Evolutionary conservation across 2,329 filamentous ascomycete genomes (phyloP).

Genomic region (Verticillium klebahnii): DNA sequence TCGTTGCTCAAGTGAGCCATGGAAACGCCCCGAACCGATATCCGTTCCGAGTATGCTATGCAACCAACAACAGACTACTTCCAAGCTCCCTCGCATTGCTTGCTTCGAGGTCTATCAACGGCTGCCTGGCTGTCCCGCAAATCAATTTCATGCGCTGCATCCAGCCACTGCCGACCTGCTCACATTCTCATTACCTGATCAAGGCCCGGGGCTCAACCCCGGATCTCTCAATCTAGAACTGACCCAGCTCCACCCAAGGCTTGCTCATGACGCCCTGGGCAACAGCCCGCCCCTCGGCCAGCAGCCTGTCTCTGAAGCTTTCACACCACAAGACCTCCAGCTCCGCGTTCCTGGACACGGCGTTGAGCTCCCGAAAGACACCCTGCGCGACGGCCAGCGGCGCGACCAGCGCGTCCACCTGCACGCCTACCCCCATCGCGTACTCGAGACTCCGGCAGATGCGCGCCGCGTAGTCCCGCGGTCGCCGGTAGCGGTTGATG

Average conservation of each 20-base stretch:
- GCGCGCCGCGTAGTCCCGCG: slow-evolving; percentile 38
- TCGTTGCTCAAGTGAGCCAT: neutral
- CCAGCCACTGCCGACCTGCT: neutral
- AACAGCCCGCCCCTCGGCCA: slow-evolving; percentile 35
- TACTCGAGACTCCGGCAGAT: slow-evolving; percentile 49
- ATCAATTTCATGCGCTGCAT: neutral
- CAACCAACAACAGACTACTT: neutral
- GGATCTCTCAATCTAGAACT: slow-evolving; percentile 8
- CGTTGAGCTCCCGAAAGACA: slow-evolving; percentile 35
- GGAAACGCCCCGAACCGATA: neutral
- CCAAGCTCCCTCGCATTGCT: neutral
- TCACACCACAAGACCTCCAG: slow-evolving; percentile 46
- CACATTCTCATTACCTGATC: neutral
- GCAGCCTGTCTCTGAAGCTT: slow-evolving; percentile 33
- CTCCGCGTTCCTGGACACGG: slow-evolving; percentile 32
- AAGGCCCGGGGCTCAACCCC: neutral
- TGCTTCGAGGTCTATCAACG: too few species aligned
- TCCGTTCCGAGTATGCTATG: neutral
- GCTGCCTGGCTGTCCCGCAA: too few species aligned
- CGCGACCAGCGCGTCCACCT: slow-evolving; percentile 40
- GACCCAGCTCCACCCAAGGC: slow-evolving; percentile 29
- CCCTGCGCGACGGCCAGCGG: slow-evolving; percentile 37
- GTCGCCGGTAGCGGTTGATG: slow-evolving; percentile 36
- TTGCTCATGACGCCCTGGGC: slow-evolving; percentile 30
- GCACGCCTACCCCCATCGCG: slow-evolving; percentile 34